Conservation (phyloP, 768 basidiomycete genomes). For the Collybia sp. region DNA sequence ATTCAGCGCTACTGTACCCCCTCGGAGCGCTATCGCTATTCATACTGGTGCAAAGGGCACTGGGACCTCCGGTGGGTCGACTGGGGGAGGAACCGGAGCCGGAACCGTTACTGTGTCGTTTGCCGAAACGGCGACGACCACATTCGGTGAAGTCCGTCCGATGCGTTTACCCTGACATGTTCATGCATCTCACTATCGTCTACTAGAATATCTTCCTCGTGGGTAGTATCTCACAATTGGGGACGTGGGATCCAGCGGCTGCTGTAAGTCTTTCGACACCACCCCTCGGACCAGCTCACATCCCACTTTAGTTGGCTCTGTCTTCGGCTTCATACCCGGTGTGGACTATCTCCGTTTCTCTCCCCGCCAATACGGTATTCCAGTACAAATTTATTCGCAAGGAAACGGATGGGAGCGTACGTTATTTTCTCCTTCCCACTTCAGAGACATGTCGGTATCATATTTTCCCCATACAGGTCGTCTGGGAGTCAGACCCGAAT, state of each 20-base stretch:
- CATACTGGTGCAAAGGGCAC: conserved; percentile 39
- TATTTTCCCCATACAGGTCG: conserved; percentile 26
- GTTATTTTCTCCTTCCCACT: conserved; percentile 10
- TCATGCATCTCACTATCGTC: neutral
- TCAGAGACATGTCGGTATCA: neutral
- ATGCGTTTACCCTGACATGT: neutral
- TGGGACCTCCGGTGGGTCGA: conserved; percentile 20
- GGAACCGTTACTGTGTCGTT: conserved; percentile 39
- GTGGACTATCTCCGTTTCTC: conserved; percentile 46
- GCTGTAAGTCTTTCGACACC: conserved; percentile 26
- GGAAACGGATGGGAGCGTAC: conserved; percentile 42
- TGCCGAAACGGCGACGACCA: conserved; percentile 50
- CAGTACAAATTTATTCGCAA: conserved; percentile 62
- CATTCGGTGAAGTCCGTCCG: conserved; percentile 46
- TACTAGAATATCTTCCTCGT: conserved; percentile 54
- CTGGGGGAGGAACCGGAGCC: conserved; percentile 8
- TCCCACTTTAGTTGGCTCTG: conserved; percentile 38
- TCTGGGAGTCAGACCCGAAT: conserved; percentile 63
- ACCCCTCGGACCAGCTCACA: neutral
- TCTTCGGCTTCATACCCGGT: conserved; percentile 48
- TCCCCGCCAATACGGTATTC: conserved; percentile 47
- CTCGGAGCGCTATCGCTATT: conserved; percentile 52
- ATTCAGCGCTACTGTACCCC: conserved; percentile 45
- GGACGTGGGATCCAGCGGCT: conserved; percentile 42
- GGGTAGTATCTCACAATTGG: conserved; percentile 52